Evolutionary conservation across 345 rosid species (phyloP), one percentile per base, ranked within the genome.

Genomic region (Syzygium grande): DNA sequence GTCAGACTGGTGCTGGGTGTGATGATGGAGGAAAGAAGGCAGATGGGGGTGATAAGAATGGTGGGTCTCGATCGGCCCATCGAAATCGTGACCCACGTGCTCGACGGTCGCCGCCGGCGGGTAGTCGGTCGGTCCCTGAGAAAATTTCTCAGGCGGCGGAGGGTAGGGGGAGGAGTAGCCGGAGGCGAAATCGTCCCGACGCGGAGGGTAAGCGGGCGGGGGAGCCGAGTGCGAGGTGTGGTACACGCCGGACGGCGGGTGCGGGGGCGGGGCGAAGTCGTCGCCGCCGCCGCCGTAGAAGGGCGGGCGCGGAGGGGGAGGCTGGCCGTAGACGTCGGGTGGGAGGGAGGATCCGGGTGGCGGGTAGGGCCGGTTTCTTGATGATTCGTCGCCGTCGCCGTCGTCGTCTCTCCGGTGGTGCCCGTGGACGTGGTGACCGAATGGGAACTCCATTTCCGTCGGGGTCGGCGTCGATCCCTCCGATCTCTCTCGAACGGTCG

Each of bases 371-470:
- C 30, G 86, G 54, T 46, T 54, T n/a, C 56, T 46, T 84, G 21
- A 43, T 52, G 86, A 80, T n/a, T n/a, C n/a, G 84, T 90, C 51
- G 54, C 91, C 89, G 6, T 89, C 89, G 15, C 88, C 86, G 7
- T 88, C 88, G 85, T 91, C 91, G 79, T 87, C 93, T 86, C 56
- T 87, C 87, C 89, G 93, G 63, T 88, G 92, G 84, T 86, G 92
- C 13, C 85, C 83, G 88, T 88, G 93, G 59, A 86, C 11, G 88
- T 59, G 86, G 85, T 89, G 93, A 52, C 92, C 92, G 19, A 7
- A 59, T 17, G 94, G 94, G 88, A 83, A 89, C 4, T 95, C 97
- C 98, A 95, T 96, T 34, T 7, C 85, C 7, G 7, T 27, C 61
- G 51, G 27, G 46, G 25, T 73, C 14, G 46, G 7, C 6, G 4